Conservation (phyloP, 805 yeast genomes). For the Priceomyces fermenticarens region DNA sequence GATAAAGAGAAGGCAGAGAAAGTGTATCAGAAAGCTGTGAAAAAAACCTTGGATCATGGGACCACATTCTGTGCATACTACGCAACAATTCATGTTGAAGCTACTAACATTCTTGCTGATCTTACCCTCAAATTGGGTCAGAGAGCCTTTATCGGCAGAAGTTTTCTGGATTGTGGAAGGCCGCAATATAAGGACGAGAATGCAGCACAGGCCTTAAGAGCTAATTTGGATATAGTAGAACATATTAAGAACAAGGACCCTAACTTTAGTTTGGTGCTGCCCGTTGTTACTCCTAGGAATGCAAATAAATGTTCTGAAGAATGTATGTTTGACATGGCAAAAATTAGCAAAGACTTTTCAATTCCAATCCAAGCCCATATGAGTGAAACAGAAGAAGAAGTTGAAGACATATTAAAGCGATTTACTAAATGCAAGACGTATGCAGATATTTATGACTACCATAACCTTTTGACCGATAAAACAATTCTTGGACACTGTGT, state of each 20-base stretch:
- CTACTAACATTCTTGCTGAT: constrained; percentile 69
- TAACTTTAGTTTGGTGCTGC: neutral
- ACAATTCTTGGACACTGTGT: constrained; percentile 3
- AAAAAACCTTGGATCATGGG: constrained; percentile 64
- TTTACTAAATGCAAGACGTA: constrained; percentile 2
- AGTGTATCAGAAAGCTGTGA: constrained; percentile 61
- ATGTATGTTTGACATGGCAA: constrained; percentile 1
- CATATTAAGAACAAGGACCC: constrained; percentile 1
- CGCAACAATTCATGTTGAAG: constrained; percentile 73
- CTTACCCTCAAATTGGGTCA: constrained; percentile 41
- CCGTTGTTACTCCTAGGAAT: constrained; percentile 1
- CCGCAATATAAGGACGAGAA: neutral
- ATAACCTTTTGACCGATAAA: constrained; percentile 1
- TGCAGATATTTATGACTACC: constrained; percentile 1
- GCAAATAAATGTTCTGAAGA: constrained; percentile 1
- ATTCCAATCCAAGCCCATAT: constrained; percentile 2
- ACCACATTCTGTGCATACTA: constrained; percentile 85
- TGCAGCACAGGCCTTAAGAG: neutral
- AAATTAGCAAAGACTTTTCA: neutral
- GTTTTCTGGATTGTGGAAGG: constrained; percentile 1
- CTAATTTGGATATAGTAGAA: neutral
- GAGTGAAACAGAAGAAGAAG: constrained; percentile 3
- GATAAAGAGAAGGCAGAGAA: constrained; percentile 48
- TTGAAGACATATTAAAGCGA: neutral
- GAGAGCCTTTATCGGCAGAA: constrained; percentile 2